These are phyloP conservation scores for Senna siamea DNA, from an alignment of 306 rosid genomes.

Conservation along the genomic window DNA sequence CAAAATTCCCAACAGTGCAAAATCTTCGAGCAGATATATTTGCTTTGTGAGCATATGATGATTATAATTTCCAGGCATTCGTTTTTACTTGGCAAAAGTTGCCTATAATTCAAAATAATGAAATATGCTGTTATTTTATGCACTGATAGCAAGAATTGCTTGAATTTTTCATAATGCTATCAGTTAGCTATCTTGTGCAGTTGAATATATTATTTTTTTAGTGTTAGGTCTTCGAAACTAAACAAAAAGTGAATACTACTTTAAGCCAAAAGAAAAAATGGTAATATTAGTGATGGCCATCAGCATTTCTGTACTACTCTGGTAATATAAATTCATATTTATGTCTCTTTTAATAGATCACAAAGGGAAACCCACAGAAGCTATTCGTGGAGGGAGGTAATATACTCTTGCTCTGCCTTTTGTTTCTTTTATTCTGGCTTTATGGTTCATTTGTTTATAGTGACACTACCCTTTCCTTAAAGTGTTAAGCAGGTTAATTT, in stretches of 20 bases:
- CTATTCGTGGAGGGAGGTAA: slow-evolving; percentile 99
- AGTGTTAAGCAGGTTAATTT: slow-evolving; percentile 97
- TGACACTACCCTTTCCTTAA: slow-evolving; percentile 38
- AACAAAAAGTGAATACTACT: slow-evolving; percentile 6
- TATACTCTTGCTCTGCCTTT: slow-evolving; percentile 21
- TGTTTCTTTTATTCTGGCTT: slow-evolving; percentile 14
- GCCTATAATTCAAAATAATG: slow-evolving; percentile 12
- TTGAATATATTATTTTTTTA: slow-evolving; percentile 2
- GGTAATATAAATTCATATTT: slow-evolving; percentile 23
- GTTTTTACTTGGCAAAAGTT: slow-evolving; percentile 3
- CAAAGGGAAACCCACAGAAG: slow-evolving; percentile 92
- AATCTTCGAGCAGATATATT: slow-evolving; percentile 21
- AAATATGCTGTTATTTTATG: not conserved
- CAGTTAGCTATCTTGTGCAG: not conserved
- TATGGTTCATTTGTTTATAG: slow-evolving; percentile 39
- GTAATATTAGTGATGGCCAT: slow-evolving; percentile 1
- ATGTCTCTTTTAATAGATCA: slow-evolving; percentile 54
- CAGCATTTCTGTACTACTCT: slow-evolving; percentile 28
- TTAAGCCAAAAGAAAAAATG: slow-evolving; percentile 9
- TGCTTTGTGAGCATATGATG: slow-evolving; percentile 13
- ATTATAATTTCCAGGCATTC: slow-evolving; percentile 8
- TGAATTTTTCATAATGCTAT: slow-evolving; percentile 7
- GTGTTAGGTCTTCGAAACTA: slow-evolving; percentile 5
- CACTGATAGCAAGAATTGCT: slow-evolving; percentile 2
- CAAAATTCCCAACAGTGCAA: not conserved